Base-by-base conservation (phyloP, 495 filamentous ascomycete species). In the Penicillium ochrochloron region DNA sequence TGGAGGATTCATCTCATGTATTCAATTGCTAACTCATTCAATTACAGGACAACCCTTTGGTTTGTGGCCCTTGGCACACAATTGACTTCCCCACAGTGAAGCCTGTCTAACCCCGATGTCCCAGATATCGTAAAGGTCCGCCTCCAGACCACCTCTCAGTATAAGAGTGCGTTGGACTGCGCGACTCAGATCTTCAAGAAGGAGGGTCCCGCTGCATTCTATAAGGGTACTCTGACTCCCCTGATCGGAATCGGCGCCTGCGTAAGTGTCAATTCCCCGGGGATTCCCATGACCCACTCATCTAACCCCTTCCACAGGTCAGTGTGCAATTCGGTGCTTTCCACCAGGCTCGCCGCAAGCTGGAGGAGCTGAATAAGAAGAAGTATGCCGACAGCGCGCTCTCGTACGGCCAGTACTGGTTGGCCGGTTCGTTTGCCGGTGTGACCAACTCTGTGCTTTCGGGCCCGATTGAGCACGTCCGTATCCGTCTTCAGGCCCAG, bases 271-370 rank as follows among this genome's bases (percentile, higher is more conserved):
- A 57, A 17, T 29, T 10, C 29, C 44, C 9, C n/a, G 25, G 27
- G 57, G 54, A 21, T 39, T 23, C 59, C 50, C 19, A 23, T 10
- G 37, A 50, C 6, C 17, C 25, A 15, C 41, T 21, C 17, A 55
- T 58, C 66, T 68, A 59, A 68, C 52, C 62, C 37, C 50, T 51
- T 51, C 27, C 46, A n/a, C 54, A 88, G 85, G 85, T 97, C 35
- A 95, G 92, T 41, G 89, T 99, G 70, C 95, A 99, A 84, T 99
- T 99, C 79, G 95, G 95, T 66, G 95, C 89, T 70, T 99, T 98
- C 87, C 92, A 97, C 82, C 89, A 89, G 67, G 93, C 94, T 15
- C 92, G 93, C 44, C 89, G 96, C 46, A 87, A 84, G 62, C 88
- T 99, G 75, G 93, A 97, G 78, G 78, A 86, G 58, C 79, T 83